phyloP scores from a whole-genome alignment of 2,329 filamentous ascomycete genomes.

The Microcyclosporella mali region DNA sequence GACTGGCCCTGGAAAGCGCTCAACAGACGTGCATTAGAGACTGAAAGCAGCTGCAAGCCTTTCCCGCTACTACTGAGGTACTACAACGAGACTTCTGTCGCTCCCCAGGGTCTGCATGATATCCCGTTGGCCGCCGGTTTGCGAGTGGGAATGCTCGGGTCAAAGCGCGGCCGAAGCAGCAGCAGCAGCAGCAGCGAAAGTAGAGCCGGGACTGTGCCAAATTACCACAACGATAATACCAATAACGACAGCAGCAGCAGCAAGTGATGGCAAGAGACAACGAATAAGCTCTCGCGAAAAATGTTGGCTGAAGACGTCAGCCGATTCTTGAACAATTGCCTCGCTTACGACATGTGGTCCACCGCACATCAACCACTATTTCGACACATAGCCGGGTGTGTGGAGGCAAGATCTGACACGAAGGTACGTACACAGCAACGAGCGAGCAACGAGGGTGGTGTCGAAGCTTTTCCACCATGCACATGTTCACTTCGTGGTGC shows the following conservation, averaged over 20 bases:
- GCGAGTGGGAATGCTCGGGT: too few species aligned
- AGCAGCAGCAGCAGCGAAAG: conserved; percentile 1
- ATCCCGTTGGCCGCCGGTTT: too few species aligned
- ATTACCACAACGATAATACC: too few species aligned
- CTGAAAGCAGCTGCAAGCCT: conserved; percentile 8
- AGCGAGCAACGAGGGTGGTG: conserved; percentile 14
- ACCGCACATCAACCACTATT: not conserved
- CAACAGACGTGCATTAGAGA: conserved; percentile 4
- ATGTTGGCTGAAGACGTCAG: not conserved
- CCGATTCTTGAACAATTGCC: not conserved
- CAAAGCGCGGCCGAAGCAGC: not conserved
- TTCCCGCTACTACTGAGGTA: not conserved
- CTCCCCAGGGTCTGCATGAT: conserved; percentile 7
- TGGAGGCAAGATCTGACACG: conserved; percentile 9
- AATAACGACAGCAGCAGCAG: too few species aligned
- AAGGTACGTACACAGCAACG: conserved; percentile 7
- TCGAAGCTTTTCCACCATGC: conserved; percentile 18
- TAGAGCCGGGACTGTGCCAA: not conserved
- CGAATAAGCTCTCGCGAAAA: not conserved
- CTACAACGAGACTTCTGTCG: not conserved
- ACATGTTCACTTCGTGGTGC: conserved; percentile 10
- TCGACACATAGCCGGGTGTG: too few species aligned
- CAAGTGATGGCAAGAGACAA: not conserved
- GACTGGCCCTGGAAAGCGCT: conserved; percentile 5
- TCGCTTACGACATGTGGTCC: conserved; percentile 14